phyloP scores from a whole-genome alignment of 208 protist species.

The Phytomonas sp. region DNA sequence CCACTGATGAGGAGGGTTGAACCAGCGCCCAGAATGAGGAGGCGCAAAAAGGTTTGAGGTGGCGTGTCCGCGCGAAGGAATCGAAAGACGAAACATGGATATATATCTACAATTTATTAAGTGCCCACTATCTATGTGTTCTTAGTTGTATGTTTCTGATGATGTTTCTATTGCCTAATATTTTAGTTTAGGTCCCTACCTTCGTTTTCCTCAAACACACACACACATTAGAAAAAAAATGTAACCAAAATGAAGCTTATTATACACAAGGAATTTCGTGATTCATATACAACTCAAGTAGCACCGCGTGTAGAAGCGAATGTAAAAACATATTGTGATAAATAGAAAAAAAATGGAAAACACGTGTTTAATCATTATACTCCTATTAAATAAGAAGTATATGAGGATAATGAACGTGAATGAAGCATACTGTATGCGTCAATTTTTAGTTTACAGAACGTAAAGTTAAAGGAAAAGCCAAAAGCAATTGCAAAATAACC shows the following conservation, averaged over 20 bases:
- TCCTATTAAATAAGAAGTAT: neutral
- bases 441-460: neutral
- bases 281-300: neutral
- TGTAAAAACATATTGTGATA: neutral
- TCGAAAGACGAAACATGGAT: conserved; percentile 66
- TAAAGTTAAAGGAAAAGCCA: neutral
- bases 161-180: neutral
- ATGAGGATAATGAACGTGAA: neutral
- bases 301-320: neutral
- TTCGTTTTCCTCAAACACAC: neutral
- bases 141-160: conserved; percentile 22
- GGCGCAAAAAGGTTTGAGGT: conserved; percentile 87
- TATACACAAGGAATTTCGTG: neutral
- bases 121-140: conserved; percentile 16
- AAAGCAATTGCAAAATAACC: neutral
- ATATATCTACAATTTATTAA: conserved; percentile 5
- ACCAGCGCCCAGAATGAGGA: conserved; percentile 83
- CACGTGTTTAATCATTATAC: neutral
- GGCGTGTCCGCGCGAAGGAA: conserved; percentile 56
- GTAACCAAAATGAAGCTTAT: neutral
- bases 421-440: neutral
- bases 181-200: neutral
- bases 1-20: conserved; percentile 89
- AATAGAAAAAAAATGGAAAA: neutral
- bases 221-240: neutral